These are phyloP conservation scores for Starmerella kuoi DNA, from an alignment of 805 yeast species.

Conservation along the genomic window DNA sequence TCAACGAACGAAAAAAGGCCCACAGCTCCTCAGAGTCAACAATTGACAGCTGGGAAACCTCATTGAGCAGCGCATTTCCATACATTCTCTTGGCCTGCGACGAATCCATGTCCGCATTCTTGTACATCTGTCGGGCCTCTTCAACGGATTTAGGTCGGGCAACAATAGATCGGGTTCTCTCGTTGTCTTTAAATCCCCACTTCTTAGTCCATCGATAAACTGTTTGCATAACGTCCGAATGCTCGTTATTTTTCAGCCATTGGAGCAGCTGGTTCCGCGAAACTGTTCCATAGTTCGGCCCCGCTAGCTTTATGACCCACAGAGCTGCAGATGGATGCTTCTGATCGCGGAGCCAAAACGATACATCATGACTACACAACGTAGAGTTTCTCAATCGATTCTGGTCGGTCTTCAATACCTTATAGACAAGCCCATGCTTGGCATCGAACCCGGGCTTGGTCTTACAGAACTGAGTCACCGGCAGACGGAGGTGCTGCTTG, in stretches of 20 bases:
- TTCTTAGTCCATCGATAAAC: conserved; percentile 22
- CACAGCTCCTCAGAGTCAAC: conserved; percentile 17
- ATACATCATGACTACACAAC: conserved; percentile 19
- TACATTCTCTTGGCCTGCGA: conserved; percentile 13
- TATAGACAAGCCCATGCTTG: conserved; percentile 23
- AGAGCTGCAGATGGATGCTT: conserved; percentile 20
- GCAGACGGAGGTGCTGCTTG: conserved; percentile 11
- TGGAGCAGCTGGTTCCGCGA: conserved; percentile 21
- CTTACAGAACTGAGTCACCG: conserved; percentile 16
- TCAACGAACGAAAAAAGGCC: conserved; percentile 19
- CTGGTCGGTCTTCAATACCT: conserved; percentile 18
- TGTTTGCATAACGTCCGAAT: conserved; percentile 1
- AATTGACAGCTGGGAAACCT: background rate
- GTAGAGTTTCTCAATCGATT: conserved; percentile 19
- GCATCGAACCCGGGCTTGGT: conserved; percentile 15
- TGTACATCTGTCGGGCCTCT: conserved; percentile 20
- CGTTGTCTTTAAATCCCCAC: conserved; percentile 23
- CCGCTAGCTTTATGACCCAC: conserved; percentile 23
- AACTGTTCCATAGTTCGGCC: conserved; percentile 16
- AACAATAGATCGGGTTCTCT: conserved; percentile 12
- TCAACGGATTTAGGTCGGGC: conserved; percentile 13
- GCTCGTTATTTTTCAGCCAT: conserved; percentile 15
- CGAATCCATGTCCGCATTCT: conserved; percentile 3
- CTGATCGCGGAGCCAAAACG: conserved; percentile 21
- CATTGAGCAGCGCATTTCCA: conserved; percentile 20